Evolutionary conservation across 345 rosid species (phyloP).

Genomic region (Eucalyptus marginata): DNA sequence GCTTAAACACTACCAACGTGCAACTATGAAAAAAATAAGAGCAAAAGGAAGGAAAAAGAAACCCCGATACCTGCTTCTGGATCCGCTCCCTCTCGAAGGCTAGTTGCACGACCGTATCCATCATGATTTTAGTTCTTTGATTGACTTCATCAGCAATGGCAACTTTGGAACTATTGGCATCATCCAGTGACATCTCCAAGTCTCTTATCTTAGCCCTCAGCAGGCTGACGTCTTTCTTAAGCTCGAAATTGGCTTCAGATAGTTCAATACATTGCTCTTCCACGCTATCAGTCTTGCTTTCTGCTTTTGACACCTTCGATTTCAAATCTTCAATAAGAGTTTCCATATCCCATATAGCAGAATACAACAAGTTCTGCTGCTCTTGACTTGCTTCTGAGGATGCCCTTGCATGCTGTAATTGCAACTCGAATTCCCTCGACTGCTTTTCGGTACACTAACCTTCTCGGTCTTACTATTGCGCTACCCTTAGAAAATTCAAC

Average conservation of each 20-base stretch:
- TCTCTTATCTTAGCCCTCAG: constrained; percentile 36
- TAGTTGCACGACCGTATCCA: constrained; percentile 62
- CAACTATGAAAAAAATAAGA: background rate
- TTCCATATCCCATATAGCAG: constrained; percentile 99
- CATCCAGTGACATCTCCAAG: constrained; percentile 48
- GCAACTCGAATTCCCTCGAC: constrained; percentile 57
- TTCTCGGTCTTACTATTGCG: constrained; percentile 48
- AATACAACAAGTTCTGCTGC: constrained; percentile 86
- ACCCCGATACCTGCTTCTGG: constrained; percentile 53
- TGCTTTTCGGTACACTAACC: constrained; percentile 75
- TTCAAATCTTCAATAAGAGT: constrained; percentile 84
- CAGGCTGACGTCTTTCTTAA: constrained; percentile 39
- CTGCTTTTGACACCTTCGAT: constrained; percentile 88
- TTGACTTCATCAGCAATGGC: constrained; percentile 55
- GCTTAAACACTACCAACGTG: background rate
- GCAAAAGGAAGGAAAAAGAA: background rate
- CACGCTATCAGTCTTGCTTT: constrained; percentile 45
- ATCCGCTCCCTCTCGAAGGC: constrained; percentile 71
- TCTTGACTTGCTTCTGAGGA: constrained; percentile 82
- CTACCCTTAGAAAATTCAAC: constrained; percentile 58
- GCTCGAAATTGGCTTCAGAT: constrained; percentile 54
- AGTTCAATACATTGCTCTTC: constrained; percentile 69
- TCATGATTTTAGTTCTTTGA: constrained; percentile 39
- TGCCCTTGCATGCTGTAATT: constrained; percentile 56
- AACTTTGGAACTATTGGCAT: constrained; percentile 34